Evolutionary conservation across 2,329 filamentous ascomycete species (phyloP), one percentile per base, ranked within the genome.

Genomic region (Lecanicillium sp.): DNA sequence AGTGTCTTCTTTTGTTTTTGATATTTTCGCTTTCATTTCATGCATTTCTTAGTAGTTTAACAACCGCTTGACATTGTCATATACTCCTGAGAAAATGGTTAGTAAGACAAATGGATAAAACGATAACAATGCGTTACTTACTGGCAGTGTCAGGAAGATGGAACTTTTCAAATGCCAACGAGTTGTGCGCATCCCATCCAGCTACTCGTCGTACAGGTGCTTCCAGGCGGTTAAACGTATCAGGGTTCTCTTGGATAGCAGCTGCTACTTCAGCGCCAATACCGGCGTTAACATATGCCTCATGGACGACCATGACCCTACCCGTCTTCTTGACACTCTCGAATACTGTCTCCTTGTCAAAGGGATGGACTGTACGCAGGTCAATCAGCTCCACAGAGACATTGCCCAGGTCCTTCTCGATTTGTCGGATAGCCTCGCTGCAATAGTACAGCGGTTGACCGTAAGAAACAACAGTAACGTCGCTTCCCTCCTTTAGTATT

Each of bases 371-470:
- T 0, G 89, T 94, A 41, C 88, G 73, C 41, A 95, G 64, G 55
- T 95, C 89, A 43, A 95, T 87, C 41, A 95, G 67, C 67, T 95
- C 89, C 13, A 88, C 74, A 5, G 75, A 83, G 39, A 89, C 73
- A 15, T 30, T 50, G 6, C 83, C 85, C 34, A 87, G 70, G 46
- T 86, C 86, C 56, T 87, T 78, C 53, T 79, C 75, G 4, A 85
- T 83, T 16, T 79, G 80, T 43, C 79, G 72, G 44, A 94, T 83
- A 1, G 89, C 89, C 4, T 76, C 71, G 37, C 78, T 77, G 58
- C 87, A 95, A 29, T 80, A 83, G 59, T 95, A 95, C 15, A 95
- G 63, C 14, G 89, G 88, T 49, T 92, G 87, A 8, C 89, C 89
- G 52, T 95, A 95, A 1, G 85, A 92, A 12, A 95, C 70, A 18